Conservation (phyloP, 1,139 yeast genomes). For the Suhomyces ambrosiae region DNA sequence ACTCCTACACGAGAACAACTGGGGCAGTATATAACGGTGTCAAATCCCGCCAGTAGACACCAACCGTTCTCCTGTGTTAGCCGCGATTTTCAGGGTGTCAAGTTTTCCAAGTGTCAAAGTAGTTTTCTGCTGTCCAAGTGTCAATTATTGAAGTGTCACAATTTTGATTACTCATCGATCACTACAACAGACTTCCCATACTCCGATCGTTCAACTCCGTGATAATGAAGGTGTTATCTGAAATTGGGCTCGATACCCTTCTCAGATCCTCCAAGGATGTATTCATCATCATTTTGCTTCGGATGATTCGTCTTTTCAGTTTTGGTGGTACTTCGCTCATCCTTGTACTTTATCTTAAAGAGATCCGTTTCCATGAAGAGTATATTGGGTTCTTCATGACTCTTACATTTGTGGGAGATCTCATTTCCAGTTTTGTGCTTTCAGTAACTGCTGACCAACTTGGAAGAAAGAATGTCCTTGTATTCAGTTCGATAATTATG, state of each 20-base stretch:
- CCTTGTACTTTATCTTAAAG: slow-evolving; percentile 39
- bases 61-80: too few relatives aligned
- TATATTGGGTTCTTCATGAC: slow-evolving; percentile 44
- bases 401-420: slow-evolving; percentile 40
- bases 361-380: slow-evolving; percentile 32
- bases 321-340: slow-evolving; percentile 48
- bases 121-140: too few relatives aligned
- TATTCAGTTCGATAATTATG: slow-evolving; percentile 33
- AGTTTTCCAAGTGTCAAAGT: too few relatives aligned
- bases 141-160: too few relatives aligned
- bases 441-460: slow-evolving; percentile 36
- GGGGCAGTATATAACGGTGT: too few relatives aligned
- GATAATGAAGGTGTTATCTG: slow-evolving; percentile 13
- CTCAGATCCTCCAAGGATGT: slow-evolving; percentile 30
- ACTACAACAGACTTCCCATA: too few relatives aligned
- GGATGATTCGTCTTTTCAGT: slow-evolving; percentile 41
- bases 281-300: slow-evolving; percentile 30
- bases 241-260: slow-evolving; percentile 33
- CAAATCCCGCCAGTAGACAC: too few relatives aligned
- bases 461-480: slow-evolving; percentile 37
- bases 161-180: too few relatives aligned
- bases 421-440: slow-evolving; percentile 35
- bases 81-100: too few relatives aligned
- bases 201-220: too few relatives aligned
- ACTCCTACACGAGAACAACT: too few relatives aligned